A percentile compares a stretch with the other conserved stretches of the same genome.
Evolutionary conservation across 176 grass and related monocot genomes (phyloP).

Genomic region (Lolium perenne): DNA sequence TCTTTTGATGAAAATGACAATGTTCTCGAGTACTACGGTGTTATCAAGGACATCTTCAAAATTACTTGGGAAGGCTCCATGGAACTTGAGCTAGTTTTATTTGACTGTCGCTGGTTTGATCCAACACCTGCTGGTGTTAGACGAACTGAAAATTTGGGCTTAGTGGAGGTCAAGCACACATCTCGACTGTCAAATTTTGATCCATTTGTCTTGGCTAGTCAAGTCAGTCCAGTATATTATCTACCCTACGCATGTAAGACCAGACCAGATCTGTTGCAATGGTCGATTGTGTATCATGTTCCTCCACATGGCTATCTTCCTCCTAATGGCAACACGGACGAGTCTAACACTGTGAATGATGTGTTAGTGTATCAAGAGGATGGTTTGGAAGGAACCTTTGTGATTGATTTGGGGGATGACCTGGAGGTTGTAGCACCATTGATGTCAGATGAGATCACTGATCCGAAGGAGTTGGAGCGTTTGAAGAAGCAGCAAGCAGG

Average conservation of each 20-base stretch:
- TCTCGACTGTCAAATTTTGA: not conserved
- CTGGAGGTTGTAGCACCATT: not conserved
- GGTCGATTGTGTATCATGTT: not conserved
- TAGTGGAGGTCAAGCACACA: not conserved
- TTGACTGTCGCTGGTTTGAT: not conserved
- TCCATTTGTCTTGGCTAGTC: not conserved
- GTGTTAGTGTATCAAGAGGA: constrained; percentile 22
- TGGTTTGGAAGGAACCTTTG: not conserved
- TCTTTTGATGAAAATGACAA: not conserved
- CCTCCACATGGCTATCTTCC: not conserved
- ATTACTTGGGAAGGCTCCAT: not conserved
- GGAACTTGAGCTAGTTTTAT: not conserved
- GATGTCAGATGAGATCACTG: not conserved
- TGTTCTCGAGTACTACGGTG: not conserved
- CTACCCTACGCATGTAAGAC: not conserved
- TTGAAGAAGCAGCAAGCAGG: not conserved
- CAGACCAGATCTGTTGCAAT: not conserved
- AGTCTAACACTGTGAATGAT: not conserved
- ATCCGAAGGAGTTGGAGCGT: not conserved
- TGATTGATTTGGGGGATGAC: not conserved
- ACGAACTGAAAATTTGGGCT: not conserved
- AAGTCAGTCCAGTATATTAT: not conserved
- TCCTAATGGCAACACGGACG: not conserved
- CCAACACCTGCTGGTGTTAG: not conserved
- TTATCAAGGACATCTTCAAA: not conserved